Evolutionary conservation across 2,329 filamentous ascomycete genomes (phyloP).

Genomic region (Fusarium palustre): DNA sequence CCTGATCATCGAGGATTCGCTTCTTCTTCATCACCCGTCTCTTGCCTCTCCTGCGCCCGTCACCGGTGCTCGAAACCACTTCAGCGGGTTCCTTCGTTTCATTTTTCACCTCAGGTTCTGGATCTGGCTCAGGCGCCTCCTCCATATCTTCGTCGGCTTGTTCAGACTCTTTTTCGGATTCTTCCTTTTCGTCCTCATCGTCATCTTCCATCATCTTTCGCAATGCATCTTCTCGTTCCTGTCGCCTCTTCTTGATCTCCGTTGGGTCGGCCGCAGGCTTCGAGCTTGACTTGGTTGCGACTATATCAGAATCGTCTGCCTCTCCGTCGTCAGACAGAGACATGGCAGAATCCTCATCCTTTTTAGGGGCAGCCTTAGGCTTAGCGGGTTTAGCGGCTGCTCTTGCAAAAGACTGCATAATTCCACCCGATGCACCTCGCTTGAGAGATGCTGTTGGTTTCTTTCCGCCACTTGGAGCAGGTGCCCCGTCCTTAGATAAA

Average conservation of each 20-base stretch:
- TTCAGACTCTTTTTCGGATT: conserved; percentile 54
- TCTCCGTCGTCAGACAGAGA: conserved; percentile 57
- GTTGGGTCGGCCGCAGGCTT: conserved; percentile 42
- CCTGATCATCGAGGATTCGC: conserved; percentile 86
- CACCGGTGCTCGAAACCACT: conserved; percentile 63
- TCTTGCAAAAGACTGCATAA: conserved; percentile 86
- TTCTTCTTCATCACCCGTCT: conserved; percentile 89
- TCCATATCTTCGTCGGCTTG: conserved; percentile 56
- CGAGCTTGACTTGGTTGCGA: conserved; percentile 42
- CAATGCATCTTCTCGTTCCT: conserved; percentile 55
- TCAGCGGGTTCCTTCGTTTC: conserved; percentile 61
- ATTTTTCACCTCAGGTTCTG: conserved; percentile 53
- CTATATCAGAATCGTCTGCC: conserved; percentile 54
- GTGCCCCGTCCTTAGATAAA: conserved; percentile 43
- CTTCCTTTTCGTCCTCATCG: conserved; percentile 69
- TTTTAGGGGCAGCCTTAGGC: conserved; percentile 60
- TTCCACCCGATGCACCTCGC: conserved; percentile 68
- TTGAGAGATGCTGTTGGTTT: conserved; percentile 60
- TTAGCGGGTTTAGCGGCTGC: conserved; percentile 56
- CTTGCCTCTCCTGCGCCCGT: conserved; percentile 78
- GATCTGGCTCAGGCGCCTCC: conserved; percentile 54
- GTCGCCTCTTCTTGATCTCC: conserved; percentile 47
- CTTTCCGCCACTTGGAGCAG: conserved; percentile 46
- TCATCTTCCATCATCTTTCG: conserved; percentile 65
- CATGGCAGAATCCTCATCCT: conserved; percentile 50